Evolutionary conservation across 2,329 filamentous ascomycete genomes (phyloP).

Genomic region (Akanthomyces muscarius): DNA sequence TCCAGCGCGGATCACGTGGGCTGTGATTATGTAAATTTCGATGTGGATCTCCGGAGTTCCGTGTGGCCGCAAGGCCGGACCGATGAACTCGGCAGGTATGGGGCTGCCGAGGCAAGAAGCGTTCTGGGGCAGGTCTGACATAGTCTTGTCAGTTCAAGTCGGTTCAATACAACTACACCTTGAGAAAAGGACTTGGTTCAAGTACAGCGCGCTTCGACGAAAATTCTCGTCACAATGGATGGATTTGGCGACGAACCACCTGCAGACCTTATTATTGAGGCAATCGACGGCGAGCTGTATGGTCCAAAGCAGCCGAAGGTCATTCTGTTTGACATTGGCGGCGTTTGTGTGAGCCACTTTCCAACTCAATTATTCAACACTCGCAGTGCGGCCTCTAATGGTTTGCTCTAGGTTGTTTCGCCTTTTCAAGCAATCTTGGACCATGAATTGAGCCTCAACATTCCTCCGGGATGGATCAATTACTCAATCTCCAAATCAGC

Average conservation of each 20-base stretch:
- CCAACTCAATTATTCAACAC: neutral
- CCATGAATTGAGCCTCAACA: constrained; percentile 72
- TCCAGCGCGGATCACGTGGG: neutral
- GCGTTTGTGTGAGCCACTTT: constrained; percentile 78
- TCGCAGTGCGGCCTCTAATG: neutral
- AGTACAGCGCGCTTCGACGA: neutral
- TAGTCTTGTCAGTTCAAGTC: neutral
- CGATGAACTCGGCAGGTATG: constrained; percentile 2
- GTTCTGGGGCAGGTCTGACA: neutral
- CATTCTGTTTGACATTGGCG: constrained; percentile 90
- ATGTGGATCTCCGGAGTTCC: neutral
- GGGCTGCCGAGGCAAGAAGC: constrained; percentile 15
- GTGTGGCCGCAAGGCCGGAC: neutral
- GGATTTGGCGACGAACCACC: constrained; percentile 15
- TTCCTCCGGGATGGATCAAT: constrained; percentile 89
- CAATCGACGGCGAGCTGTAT: constrained; percentile 37
- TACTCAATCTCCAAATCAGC: constrained; percentile 76
- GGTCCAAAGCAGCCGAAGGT: constrained; percentile 59
- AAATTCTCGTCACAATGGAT: neutral
- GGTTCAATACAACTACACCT: neutral
- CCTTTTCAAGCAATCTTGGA: constrained; percentile 91
- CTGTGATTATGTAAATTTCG: neutral
- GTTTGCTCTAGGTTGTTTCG: constrained; percentile 64
- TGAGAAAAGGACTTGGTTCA: neutral
- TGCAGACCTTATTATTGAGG: constrained; percentile 30